Percentiles rank a stretch among this genome's conserved stretches.
Evolutionary conservation across 2,329 filamentous ascomycete genomes (phyloP).

Genomic region (Fusarium albidum): DNA sequence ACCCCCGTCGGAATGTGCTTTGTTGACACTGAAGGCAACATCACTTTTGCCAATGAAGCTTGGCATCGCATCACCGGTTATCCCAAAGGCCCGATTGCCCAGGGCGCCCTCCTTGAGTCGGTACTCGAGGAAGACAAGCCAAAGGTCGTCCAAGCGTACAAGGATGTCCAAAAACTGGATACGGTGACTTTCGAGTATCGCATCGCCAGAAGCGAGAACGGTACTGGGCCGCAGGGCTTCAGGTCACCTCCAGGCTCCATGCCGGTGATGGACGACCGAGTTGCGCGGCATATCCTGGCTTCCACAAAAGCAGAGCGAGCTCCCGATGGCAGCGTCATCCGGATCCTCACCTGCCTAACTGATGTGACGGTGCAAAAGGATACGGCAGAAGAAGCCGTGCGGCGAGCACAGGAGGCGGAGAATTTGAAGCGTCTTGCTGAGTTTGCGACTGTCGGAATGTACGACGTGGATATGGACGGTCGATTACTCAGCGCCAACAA

Average conservation of each 20-base stretch:
- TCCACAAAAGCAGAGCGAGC: slow-evolving; percentile 57
- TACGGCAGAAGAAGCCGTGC: slow-evolving; percentile 57
- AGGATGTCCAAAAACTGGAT: slow-evolving; percentile 48
- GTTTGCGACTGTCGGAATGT: slow-evolving; percentile 63
- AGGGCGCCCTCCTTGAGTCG: slow-evolving; percentile 51
- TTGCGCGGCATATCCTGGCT: slow-evolving; percentile 55
- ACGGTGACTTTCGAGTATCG: slow-evolving; percentile 59
- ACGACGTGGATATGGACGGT: slow-evolving; percentile 60
- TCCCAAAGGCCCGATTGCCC: slow-evolving; percentile 43
- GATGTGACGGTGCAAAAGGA: slow-evolving; percentile 61
- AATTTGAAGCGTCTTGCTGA: slow-evolving; percentile 64
- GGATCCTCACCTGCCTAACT: slow-evolving; percentile 58
- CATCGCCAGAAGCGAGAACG: slow-evolving; percentile 24
- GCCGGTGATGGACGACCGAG: slow-evolving; percentile 39
- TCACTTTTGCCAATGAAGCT: slow-evolving; percentile 76
- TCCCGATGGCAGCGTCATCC: slow-evolving; percentile 52
- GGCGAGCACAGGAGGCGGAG: slow-evolving; percentile 59
- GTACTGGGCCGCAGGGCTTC: slow-evolving; percentile 7
- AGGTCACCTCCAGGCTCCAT: slow-evolving; percentile 29
- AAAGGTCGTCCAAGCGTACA: slow-evolving; percentile 51
- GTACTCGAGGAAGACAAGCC: slow-evolving; percentile 57
- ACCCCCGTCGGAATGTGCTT: slow-evolving; percentile 80
- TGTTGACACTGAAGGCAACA: slow-evolving; percentile 68
- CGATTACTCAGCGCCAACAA: slow-evolving; percentile 60
- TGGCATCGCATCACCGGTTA: slow-evolving; percentile 64